Conservation (phyloP, 176 grass and related monocot species). For the Triticum monococcum region DNA sequence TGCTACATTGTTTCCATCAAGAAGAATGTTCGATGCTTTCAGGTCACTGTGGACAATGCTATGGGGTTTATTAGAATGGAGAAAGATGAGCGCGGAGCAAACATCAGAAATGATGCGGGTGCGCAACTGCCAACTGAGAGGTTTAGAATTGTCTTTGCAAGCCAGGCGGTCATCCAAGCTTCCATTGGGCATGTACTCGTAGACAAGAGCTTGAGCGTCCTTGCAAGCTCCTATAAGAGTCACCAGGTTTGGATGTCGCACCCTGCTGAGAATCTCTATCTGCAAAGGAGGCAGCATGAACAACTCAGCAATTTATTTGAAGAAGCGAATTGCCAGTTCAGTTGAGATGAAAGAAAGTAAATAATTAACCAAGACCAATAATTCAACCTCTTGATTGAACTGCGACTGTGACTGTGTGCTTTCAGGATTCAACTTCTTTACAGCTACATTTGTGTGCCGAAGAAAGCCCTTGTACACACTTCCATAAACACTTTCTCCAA, state of each 20-base stretch:
- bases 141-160: conserved; percentile 51
- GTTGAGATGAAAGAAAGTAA: no score
- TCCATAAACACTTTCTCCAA: conserved; percentile 71
- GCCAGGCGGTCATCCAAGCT: conserved; percentile 62
- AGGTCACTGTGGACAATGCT: conserved; percentile 65
- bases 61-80: conserved; percentile 54
- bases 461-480: conserved; percentile 36
- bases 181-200: conserved; percentile 29
- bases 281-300: no score
- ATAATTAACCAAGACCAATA: no score
- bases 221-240: not conserved
- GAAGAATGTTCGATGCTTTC: conserved; percentile 75
- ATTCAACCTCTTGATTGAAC: conserved; percentile 29
- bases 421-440: conserved; percentile 66
- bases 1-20: conserved; percentile 56
- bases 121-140: conserved; percentile 54
- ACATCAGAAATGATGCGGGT: conserved; percentile 50
- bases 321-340: no score
- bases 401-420: conserved; percentile 47
- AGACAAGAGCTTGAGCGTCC: conserved; percentile 49
- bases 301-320: no score
- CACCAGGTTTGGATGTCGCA: no score
- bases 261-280: no score
- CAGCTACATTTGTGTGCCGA: conserved; percentile 43
- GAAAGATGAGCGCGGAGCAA: conserved; percentile 59